Evolutionary conservation across 1,284 basidiomycete species (phyloP), one percentile per base, ranked within the genome.

Genomic region (Sparassis latifolia): DNA sequence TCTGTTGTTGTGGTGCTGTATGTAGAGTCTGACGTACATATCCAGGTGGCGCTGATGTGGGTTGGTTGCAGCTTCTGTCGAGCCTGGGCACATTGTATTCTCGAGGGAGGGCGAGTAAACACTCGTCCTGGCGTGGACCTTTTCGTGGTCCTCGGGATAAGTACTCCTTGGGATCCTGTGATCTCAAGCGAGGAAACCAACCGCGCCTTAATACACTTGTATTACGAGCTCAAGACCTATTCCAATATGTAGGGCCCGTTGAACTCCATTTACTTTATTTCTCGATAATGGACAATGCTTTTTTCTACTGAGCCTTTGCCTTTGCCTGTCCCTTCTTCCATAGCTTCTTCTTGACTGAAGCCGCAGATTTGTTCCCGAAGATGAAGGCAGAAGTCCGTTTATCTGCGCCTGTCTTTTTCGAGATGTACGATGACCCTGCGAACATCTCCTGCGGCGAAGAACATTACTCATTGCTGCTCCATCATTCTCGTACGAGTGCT

Each of bases 381-480:
- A 89, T 69, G 64, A 90, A 89, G 2, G 79, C 62, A 12, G 86
- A 89, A 3, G 87, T 91, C 52, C 79, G 81, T 61, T 89, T 89
- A 69, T 90, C 86, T 30, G 86, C 83, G 5, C 86, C 87, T 2
- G 86, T 90, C 61, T 79, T 86, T 62, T 77, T 79, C 27, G 86
- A 89, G 42, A 77, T 66, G 42, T 69, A 63, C 10, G 74, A 71
- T 10, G 83, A 72, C 9, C 75, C 74, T 33, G 77, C 76, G 58
- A 90, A 90, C 47, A 83, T 61, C 42, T 83, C 73, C 87, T 89
- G 45, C 10, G 9, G 27, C 5, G 31, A 33, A 29, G 31, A 7
- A 32, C 44, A 47, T n/a, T 32, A 31, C 4, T 20, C 30, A 10
- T 42, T 5, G 4, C 32, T n/a, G n/a, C 10, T 2, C 4, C 28